Base-by-base conservation (phyloP, 768 basidiomycete species). In the Agrocybe chaxingu region DNA sequence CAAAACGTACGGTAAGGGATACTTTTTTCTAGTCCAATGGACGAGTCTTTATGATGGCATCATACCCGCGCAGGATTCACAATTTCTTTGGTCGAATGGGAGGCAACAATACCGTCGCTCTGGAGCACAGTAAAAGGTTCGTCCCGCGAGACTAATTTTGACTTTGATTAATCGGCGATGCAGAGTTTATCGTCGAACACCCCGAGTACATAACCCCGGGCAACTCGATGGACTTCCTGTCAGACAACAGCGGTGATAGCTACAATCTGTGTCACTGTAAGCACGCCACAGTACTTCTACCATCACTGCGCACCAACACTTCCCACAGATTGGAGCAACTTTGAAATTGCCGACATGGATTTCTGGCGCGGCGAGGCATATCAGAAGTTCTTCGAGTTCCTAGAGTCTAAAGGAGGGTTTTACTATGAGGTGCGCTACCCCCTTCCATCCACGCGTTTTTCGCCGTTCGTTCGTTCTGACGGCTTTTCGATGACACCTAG, bases 301-400 rank as follows among this genome's bases (percentile, higher is more conserved):
- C 30, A 12, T 44, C 7, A 42, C 30, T 24, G 24, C 24, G 24
- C 3, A 24, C 24, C 5, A 24, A 34, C 8, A 19, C 8, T 35
- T n/a, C 8, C 31, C 13, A 9, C 47, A 89, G 87, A 84, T 67
- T 93, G 90, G 90, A 88, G 83, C 58, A 95, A 93, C 66, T 95
- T 95, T 59, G 92, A 95, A 68, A 96, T 98, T 52, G 92, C 82
- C 3, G 82, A 86, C 60, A 82, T 97, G 75, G 84, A 91, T 56
- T 90, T 96, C 63, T 96, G 92, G 90, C 74, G 92, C 50, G 74
- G 79, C 1, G 84, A 91, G 56, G 87, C 90, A 0, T 98, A 97
- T 68, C 78, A 80, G 57, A 78, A 81, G 42, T 95, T 87, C 71
- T 96, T 96, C 59, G 81, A 90, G 29, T 79, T 80, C 63, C 77